Evolutionary conservation across 441 rosid genomes (phyloP), one percentile per base, ranked within the genome.

Genomic region (Gossypium trilobum): DNA sequence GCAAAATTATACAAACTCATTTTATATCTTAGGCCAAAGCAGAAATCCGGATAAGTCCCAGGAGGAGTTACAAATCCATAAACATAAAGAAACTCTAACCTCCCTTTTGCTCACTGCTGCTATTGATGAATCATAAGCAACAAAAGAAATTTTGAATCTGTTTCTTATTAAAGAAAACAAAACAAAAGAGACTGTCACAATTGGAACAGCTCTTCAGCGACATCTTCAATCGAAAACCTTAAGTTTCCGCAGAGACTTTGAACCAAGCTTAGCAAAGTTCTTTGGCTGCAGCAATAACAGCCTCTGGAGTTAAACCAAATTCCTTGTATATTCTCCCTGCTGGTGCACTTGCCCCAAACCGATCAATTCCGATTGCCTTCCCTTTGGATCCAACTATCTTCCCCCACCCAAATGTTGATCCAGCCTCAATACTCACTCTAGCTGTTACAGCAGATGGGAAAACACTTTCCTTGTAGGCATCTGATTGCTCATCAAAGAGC

Each of bases 271-370:
- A 89, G 73, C 73, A 44, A 54, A 91, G 65, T 74, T 79, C 73
- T 77, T 83, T 90, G 54, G 95, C 95, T 5, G 97, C 97, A 20
- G 85, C 86, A 68, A 88, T 6, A 7, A 92, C 88, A n/a, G 91
- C 93, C 71, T 90, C 97, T 0, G 80, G 82, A 0, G 97, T 88
- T 22, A 92, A 55, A 20, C 97, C 97, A 0, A 74, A 87, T 77
- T 89, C 94, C 82, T 90, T 88, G 89, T 90, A 92, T 63, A 92
- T 86, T 78, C 33, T 89, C 14, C 87, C 85, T 3, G 95, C 92
- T 0, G 96, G 96, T 64, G 96, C 97, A 79, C 97, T 92, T 5
- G 96, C 96, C 2, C 97, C 97, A 0, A 90, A 92, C 27, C 76
- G 76, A 78, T 92, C 91, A 0, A 92, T 84, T 25, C 97, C 96